phyloP scores from a whole-genome alignment of 257 asterid species.

The Oldenlandia corymbosa region DNA sequence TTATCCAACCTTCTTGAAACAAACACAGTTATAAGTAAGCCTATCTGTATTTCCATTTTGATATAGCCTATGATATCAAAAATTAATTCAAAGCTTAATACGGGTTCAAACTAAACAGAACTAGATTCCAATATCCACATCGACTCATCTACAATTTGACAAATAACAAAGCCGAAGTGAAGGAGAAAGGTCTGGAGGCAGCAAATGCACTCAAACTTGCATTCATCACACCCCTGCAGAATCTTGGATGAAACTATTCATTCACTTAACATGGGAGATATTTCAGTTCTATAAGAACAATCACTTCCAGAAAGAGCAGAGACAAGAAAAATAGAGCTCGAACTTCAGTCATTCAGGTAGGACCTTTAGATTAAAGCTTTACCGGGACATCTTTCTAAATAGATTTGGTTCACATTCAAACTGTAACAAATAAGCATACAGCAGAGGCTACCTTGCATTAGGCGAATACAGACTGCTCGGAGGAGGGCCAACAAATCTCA shows the following conservation, averaged over 20 bases:
- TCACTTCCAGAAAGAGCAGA: neutral
- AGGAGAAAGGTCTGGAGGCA: neutral
- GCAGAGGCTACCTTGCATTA: slow-evolving; percentile 39
- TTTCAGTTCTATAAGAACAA: neutral
- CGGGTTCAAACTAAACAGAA: neutral
- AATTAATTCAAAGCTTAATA: neutral
- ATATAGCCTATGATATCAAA: neutral
- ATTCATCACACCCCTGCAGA: neutral
- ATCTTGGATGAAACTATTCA: neutral
- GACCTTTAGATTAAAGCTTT: neutral
- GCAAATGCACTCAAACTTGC: neutral
- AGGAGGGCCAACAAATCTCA: slow-evolving; percentile 64
- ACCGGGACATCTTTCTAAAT: neutral
- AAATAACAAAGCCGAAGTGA: neutral
- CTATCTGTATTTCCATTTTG: neutral
- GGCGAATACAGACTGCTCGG: slow-evolving; percentile 50
- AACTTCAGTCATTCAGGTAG: neutral
- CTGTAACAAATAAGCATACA: neutral
- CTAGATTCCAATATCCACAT: neutral
- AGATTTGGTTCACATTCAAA: neutral
- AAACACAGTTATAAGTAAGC: neutral
- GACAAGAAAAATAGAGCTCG: neutral
- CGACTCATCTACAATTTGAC: neutral
- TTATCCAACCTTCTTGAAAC: neutral
- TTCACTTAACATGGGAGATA: neutral